Conservation (phyloP, 306 rosid genomes). For the Sphenostylis stenocarpa region DNA sequence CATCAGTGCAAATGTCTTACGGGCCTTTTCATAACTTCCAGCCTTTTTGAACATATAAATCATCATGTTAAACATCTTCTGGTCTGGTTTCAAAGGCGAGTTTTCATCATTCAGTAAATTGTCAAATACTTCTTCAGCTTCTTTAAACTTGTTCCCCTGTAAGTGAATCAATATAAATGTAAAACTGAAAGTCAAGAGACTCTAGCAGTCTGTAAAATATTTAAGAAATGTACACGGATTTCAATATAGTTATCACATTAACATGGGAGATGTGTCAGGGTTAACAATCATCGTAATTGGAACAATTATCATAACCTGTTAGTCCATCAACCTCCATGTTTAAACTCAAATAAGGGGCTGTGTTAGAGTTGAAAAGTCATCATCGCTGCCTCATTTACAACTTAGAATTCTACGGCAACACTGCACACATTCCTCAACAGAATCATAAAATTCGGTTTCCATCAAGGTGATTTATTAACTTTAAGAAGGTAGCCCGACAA, state of each 20-base stretch:
- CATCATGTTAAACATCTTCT: slow-evolving; percentile 94
- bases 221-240: neutral
- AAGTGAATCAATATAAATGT: slow-evolving; percentile 28
- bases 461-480: neutral
- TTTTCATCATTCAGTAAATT: slow-evolving; percentile 68
- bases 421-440: neutral
- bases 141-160: slow-evolving; percentile 76
- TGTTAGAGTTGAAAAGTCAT: neutral
- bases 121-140: slow-evolving; percentile 81
- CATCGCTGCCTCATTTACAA: neutral
- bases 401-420: neutral
- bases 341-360: neutral
- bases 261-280: neutral
- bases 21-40: slow-evolving; percentile 85
- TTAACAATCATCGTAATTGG: neutral
- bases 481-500: neutral
- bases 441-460: neutral
- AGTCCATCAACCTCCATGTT: neutral
- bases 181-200: slow-evolving; percentile 32
- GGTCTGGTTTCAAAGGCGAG: slow-evolving; percentile 78
- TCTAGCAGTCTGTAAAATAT: neutral
- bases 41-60: slow-evolving; percentile 91
- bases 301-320: neutral
- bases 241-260: neutral
- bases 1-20: slow-evolving; percentile 78